These are phyloP conservation scores for Colletotrichum sp. DNA, from an alignment of 2,329 filamentous ascomycete species.

Conservation along the genomic window DNA sequence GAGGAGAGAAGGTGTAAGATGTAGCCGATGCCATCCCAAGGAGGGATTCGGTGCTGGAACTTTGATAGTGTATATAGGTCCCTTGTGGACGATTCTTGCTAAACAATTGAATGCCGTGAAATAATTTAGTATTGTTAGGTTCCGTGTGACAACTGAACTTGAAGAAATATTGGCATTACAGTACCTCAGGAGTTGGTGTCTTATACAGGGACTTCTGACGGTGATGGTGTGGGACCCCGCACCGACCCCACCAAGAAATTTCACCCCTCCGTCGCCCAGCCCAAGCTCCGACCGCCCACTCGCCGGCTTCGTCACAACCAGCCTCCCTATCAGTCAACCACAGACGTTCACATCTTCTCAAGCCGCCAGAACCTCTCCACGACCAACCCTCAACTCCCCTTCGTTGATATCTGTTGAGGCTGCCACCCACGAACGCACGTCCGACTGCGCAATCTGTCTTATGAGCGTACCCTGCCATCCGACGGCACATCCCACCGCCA, in stretches of 20 bases:
- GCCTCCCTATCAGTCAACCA: not conserved
- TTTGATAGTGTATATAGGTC: not conserved
- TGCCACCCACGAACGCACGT: not conserved
- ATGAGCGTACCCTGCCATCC: rapidly evolving
- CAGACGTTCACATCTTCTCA: not conserved
- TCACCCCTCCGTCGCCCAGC: not conserved
- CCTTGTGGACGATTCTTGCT: not conserved
- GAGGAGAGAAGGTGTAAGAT: not conserved
- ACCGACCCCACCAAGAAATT: conserved; percentile 18
- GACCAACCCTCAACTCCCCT: rapidly evolving
- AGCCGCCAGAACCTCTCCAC: not conserved
- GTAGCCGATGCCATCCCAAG: not conserved
- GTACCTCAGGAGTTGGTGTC: not conserved
- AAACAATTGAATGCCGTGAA: not conserved
- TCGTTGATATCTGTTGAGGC: not conserved
- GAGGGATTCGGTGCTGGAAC: not conserved
- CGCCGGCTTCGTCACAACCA: not conserved
- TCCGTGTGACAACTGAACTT: not conserved
- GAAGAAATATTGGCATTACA: not conserved
- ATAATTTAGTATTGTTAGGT: not conserved
- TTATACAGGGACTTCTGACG: not conserved
- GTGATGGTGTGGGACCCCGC: not conserved
- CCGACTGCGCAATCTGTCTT: not conserved
- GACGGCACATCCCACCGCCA: not conserved
- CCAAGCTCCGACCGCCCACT: not conserved